Evolutionary conservation across 768 basidiomycete species (phyloP), one percentile per base, ranked within the genome.

Genomic region (Suillus spraguei): DNA sequence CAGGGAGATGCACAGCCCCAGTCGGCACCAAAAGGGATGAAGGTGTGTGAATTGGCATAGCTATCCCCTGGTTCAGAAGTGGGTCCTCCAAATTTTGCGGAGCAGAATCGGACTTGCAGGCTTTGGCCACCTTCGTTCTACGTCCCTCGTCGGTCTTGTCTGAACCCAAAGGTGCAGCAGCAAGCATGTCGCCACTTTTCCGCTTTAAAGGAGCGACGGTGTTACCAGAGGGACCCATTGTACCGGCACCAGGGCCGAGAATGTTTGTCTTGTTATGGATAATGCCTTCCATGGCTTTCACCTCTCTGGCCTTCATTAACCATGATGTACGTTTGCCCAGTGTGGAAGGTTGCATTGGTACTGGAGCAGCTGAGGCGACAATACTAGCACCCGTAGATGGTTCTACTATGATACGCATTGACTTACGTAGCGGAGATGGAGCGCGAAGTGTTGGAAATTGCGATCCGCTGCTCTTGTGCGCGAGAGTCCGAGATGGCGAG

Each of bases 301-400:
- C 87, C 69, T 91, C 89, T 41, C 91, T 81, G 16, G 88, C 92
- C 68, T 90, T 91, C 75, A 84, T 85, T 60, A 94, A 74, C 92
- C 92, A 93, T 4, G 92, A 93, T 10, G 89, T 89, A 38, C 91
- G 85, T 69, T 90, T 92, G 3, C 84, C 85, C 11, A 79, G 67
- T 5, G 73, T 79, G 33, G 82, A 79, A 20, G 69, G 71, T 28
- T 39, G 56, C 47, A 66, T 68, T 20, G 66, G 64, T 6, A 62
- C 67, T 13, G 72, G 69, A 3, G 81, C 82, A 17, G 77, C 77
- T 24, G 74, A 74, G 4, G 79, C 79, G 24, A 77, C 63, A 38
- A 73, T 66, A 39, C 67, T 68, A 24, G 70, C 53, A 46, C 74
- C 74, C 11, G 70, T 64, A 1, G 79, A 79, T 47, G 81, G 72